These are phyloP conservation scores for Elsinoe necatrix DNA, from an alignment of 2,329 filamentous ascomycete species.

Conservation along the genomic window DNA sequence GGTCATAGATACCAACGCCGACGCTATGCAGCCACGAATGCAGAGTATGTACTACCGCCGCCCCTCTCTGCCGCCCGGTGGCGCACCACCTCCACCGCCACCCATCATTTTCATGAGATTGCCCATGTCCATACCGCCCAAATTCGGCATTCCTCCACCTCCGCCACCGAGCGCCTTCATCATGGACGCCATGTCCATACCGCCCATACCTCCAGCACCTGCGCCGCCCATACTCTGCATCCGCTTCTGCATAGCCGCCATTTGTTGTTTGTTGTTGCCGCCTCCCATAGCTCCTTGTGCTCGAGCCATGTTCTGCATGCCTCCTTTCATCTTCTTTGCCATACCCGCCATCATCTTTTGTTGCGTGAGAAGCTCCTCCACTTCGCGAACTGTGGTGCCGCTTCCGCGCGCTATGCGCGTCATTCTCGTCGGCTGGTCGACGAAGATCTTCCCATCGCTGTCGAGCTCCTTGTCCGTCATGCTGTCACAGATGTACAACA, in stretches of 20 bases:
- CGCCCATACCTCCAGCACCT: constrained; percentile 51
- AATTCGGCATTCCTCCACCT: constrained; percentile 53
- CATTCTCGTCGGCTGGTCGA: constrained; percentile 87
- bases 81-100: constrained; percentile 33
- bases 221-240: constrained; percentile 77
- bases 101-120: constrained; percentile 68
- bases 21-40: constrained; percentile 19
- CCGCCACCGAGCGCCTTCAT: constrained; percentile 75
- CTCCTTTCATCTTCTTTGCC: constrained; percentile 98
- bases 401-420: constrained; percentile 83
- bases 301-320: constrained; percentile 95
- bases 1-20: constrained; percentile 6
- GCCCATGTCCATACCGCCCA: constrained; percentile 52
- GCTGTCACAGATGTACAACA: constrained; percentile 98
- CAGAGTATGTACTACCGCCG: background rate
- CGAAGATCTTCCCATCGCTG: constrained; percentile 86
- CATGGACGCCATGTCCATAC: constrained; percentile 76
- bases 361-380: constrained; percentile 94
- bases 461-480: constrained; percentile 97
- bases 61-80: constrained; percentile 35
- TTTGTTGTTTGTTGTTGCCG: constrained; percentile 84
- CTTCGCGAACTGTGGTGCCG: constrained; percentile 82
- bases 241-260: constrained; percentile 95
- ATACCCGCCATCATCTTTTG: constrained; percentile 98
- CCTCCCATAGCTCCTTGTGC: constrained; percentile 87